Evolutionary conservation across 2,329 filamentous ascomycete species (phyloP).

Genomic region (Aspergillus pseudoglaucus): DNA sequence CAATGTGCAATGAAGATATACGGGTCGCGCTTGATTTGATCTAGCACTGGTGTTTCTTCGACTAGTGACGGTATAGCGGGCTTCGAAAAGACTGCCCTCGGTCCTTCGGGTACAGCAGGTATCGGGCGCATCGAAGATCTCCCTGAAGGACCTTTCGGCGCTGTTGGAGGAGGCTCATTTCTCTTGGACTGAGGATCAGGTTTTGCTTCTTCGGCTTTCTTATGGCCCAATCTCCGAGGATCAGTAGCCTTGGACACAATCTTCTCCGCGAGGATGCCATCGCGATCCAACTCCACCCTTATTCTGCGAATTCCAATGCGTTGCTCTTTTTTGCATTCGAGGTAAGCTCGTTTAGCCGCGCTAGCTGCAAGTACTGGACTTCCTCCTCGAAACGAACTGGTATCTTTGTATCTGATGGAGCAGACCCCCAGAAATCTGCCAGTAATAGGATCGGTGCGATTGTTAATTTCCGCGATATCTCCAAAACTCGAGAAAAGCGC

Average conservation of each 20-base stretch:
- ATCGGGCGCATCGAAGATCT: slow-evolving; percentile 35
- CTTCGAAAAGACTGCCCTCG: slow-evolving; percentile 32
- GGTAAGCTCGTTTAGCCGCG: slow-evolving; percentile 70
- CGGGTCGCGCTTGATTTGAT: slow-evolving; percentile 68
- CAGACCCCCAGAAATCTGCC: slow-evolving; percentile 92
- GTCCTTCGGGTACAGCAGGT: slow-evolving; percentile 28
- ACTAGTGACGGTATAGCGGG: slow-evolving; percentile 45
- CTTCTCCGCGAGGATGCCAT: slow-evolving; percentile 72
- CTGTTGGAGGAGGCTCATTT: slow-evolving; percentile 68
- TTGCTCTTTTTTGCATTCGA: slow-evolving; percentile 68
- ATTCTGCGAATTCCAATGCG: slow-evolving; percentile 72
- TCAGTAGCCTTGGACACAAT: slow-evolving; percentile 70
- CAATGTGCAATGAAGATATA: slow-evolving; percentile 86
- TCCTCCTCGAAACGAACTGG: slow-evolving; percentile 45
- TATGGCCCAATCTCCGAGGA: slow-evolving; percentile 53
- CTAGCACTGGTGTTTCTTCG: slow-evolving; percentile 60
- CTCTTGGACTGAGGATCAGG: slow-evolving; percentile 39
- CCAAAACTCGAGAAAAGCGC: slow-evolving; percentile 37
- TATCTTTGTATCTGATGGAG: slow-evolving; percentile 81
- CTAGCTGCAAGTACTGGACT: slow-evolving; percentile 62
- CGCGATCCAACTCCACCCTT: slow-evolving; percentile 80
- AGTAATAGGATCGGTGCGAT: slow-evolving; percentile 90
- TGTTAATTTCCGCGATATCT: slow-evolving; percentile 83
- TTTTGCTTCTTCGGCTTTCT: slow-evolving; percentile 26
- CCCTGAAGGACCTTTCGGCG: slow-evolving; percentile 75